Evolutionary conservation across 805 yeast genomes (phyloP), one percentile per base, ranked within the genome.

Genomic region (Saturnispora kantuleensis): DNA sequence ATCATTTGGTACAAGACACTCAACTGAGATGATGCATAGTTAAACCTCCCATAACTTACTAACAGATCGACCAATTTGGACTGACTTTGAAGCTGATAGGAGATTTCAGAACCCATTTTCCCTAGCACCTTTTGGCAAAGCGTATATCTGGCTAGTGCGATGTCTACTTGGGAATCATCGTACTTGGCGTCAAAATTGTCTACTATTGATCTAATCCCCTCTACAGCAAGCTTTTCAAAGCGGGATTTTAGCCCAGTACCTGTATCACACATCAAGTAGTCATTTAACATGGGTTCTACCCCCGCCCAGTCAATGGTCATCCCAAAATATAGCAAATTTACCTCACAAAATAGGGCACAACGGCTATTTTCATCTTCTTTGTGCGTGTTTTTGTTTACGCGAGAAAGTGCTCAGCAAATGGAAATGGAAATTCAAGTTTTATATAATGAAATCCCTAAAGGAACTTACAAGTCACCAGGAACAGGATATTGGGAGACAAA

Each of bases 401-500:
- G 18, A 21, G 6, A 21, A 21, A 21, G 26, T 21, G 26, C 26
- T 21, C 26, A 21, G 26, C 26, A 21, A 21, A 31, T 10, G 12
- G 16, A 33, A 35, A 32, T n/a, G 9, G 16, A 29, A 30, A n/a
- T 21, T 21, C 26, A 21, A 21, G 26, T 21, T 21, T 21, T 21
- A 28, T 16, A 16, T 31, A 26, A 34, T 15, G 16, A 31, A 32
- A 2, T 26, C n/a, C 9, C 12, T 31, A 21, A 21, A 10, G 26
- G 16, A 13, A 18, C 10, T 51, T 57, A 66, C 26, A 71, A 58
- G 47, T 84, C 95, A 56, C 95, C 95, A 43, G 97, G 97, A 50
- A 88, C 94, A 26, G 96, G 95, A 68, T 70, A 87, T 50, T 74
- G 59, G 33, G 80, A 72, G 40, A 75, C 90, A 86, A 90, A 87